Conservation (phyloP, 2,329 filamentous ascomycete genomes). For the Fusarium sp. region DNA sequence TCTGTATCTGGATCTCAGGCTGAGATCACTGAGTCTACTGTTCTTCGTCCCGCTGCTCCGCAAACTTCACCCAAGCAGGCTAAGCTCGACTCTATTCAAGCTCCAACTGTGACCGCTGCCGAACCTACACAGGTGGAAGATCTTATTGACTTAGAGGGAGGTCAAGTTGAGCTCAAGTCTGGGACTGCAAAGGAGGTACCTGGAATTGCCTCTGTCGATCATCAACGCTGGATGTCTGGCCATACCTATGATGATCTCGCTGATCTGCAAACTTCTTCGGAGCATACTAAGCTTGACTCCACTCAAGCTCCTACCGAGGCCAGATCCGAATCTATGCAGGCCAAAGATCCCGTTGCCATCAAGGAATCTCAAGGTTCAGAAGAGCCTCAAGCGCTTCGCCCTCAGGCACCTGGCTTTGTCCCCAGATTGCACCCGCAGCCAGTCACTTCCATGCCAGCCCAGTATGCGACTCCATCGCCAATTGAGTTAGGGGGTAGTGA, state of each 20-base stretch:
- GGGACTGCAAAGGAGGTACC: conserved; percentile 16
- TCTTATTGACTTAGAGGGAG: not conserved
- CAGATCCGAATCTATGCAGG: not conserved
- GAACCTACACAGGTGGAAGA: not conserved
- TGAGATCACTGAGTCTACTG: not conserved
- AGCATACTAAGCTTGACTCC: not conserved
- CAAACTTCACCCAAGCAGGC: not conserved
- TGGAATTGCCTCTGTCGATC: conserved; percentile 60
- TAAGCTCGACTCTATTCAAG: not conserved
- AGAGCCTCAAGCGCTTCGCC: conserved; percentile 20
- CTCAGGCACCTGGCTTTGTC: conserved; percentile 30
- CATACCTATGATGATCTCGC: conserved; percentile 18
- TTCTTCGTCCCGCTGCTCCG: not conserved
- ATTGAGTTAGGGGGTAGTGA: not conserved
- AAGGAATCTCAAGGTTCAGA: conserved; percentile 23
- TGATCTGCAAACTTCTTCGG: not conserved
- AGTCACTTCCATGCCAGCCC: not conserved
- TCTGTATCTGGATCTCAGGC: not conserved
- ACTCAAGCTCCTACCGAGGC: not conserved
- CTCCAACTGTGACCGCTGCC: not conserved
- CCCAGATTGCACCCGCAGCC: not conserved
- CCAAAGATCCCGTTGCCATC: not conserved
- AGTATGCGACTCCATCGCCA: not conserved
- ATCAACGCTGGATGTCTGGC: conserved; percentile 50
- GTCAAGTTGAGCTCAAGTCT: conserved; percentile 18